A percentile compares a stretch with the other conserved stretches of the same genome.
Evolutionary conservation across 805 yeast species (phyloP).

Genomic region (Lachancea cidri): DNA sequence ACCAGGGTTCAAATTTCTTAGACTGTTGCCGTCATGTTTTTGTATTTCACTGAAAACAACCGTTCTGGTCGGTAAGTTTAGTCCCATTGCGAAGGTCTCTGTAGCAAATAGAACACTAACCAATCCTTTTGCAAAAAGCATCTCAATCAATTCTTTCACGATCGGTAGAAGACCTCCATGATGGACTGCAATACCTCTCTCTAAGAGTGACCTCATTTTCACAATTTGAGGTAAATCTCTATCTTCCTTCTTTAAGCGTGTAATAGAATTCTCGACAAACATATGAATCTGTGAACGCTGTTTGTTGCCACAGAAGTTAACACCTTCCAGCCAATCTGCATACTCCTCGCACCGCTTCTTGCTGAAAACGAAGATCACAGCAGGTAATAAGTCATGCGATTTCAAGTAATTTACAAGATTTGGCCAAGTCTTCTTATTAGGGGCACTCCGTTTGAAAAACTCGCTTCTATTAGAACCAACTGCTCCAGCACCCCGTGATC

Average conservation of each 20-base stretch:
- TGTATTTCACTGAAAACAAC: slow-evolving; percentile 82
- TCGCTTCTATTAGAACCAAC: slow-evolving; percentile 32
- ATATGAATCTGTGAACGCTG: slow-evolving; percentile 90
- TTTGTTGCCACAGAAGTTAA: slow-evolving; percentile 76
- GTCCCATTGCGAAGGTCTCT: slow-evolving; percentile 98
- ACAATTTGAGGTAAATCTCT: slow-evolving; percentile 89
- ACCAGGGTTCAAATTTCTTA: slow-evolving; percentile 84
- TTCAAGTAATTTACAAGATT: slow-evolving; percentile 66
- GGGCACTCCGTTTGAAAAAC: slow-evolving; percentile 52
- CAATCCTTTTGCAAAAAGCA: slow-evolving; percentile 77
- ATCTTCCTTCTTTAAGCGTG: slow-evolving; percentile 85
- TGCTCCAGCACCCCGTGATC: slow-evolving; percentile 39
- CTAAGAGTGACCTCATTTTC: slow-evolving; percentile 71
- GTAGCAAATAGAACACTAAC: slow-evolving; percentile 93
- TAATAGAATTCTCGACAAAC: slow-evolving; percentile 86
- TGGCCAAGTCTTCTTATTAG: slow-evolving; percentile 75
- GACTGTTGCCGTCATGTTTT: slow-evolving; percentile 85
- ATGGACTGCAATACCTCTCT: slow-evolving; percentile 92
- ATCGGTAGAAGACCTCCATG: slow-evolving; percentile 93
- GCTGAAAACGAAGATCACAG: slow-evolving; percentile 88
- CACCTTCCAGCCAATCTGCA: slow-evolving; percentile 67
- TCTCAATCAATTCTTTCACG: slow-evolving; percentile 89
- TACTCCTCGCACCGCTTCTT: slow-evolving; percentile 91
- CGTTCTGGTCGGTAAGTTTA: slow-evolving; percentile 93
- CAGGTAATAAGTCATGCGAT: slow-evolving; percentile 72